Percentiles rank a stretch among this genome's conserved stretches.
Evolutionary conservation across 164 flowering plant genomes (phyloP).

Genomic region (Nelumbo lutea): DNA sequence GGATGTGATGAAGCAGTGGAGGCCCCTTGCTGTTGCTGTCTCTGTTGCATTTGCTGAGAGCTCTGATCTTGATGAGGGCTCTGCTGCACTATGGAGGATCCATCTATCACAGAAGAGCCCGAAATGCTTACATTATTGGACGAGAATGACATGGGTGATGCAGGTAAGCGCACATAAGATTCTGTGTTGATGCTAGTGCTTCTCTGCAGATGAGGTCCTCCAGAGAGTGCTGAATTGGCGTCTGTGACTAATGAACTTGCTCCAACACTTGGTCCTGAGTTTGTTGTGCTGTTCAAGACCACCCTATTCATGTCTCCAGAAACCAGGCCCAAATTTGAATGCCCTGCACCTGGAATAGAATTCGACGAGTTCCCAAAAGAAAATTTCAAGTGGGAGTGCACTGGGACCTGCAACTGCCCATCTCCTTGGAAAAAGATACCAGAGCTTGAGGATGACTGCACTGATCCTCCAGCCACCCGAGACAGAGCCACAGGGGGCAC

Average conservation of each 20-base stretch:
- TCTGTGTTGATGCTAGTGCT: constrained; percentile 87
- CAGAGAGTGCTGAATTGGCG: constrained; percentile 90
- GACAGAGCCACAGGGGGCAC: constrained; percentile 71
- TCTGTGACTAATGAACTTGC: constrained; percentile 95
- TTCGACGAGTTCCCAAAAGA: constrained; percentile 68
- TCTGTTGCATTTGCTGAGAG: constrained; percentile 46
- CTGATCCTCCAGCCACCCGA: constrained; percentile 70
- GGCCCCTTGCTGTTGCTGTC: constrained; percentile 55
- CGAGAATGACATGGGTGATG: constrained; percentile 90
- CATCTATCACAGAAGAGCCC: constrained; percentile 75
- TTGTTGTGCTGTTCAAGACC: constrained; percentile 58
- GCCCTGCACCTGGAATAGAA: constrained; percentile 52
- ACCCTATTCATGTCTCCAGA: constrained; percentile 72
- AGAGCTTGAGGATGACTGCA: constrained; percentile 73
- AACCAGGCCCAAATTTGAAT: constrained; percentile 44
- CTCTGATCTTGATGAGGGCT: constrained; percentile 61
- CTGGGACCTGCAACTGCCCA: constrained; percentile 43
- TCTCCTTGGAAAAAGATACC: constrained; percentile 90
- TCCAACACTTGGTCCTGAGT: constrained; percentile 90
- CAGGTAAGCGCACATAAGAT: constrained; percentile 71
- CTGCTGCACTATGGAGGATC: constrained; percentile 64
- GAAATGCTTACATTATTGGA: constrained; percentile 88
- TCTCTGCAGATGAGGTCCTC: constrained; percentile 91
- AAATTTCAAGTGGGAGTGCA: constrained; percentile 62
- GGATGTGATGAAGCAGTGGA: constrained; percentile 77